Percentiles rank a stretch among this genome's conserved stretches.
phyloP scores from a whole-genome alignment of 768 basidiomycete species.

The Phanerochaete carnosa region DNA sequence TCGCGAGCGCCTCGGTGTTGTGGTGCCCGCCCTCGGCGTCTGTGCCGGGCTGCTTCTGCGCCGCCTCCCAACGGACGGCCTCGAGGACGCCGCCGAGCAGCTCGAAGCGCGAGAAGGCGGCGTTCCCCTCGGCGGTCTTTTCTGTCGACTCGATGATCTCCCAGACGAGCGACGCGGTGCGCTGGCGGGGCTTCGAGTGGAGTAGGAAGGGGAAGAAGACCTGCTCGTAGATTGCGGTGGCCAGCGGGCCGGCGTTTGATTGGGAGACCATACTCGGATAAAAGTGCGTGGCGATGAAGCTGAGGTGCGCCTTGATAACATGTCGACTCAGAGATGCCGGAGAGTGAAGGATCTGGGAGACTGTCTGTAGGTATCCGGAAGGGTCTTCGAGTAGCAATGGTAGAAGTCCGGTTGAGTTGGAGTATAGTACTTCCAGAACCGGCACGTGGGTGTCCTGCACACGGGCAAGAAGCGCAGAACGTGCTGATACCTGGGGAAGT shows the following conservation, averaged over 20 bases:
- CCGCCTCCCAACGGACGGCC: conserved; percentile 34
- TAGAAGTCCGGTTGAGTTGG: conserved; percentile 41
- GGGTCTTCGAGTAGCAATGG: conserved; percentile 41
- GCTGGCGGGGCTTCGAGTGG: conserved; percentile 68
- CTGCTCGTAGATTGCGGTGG: conserved; percentile 41
- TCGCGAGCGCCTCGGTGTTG: conserved; percentile 43
- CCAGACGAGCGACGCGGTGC: conserved; percentile 69
- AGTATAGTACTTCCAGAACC: conserved; percentile 71
- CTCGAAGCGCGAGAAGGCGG: conserved; percentile 29
- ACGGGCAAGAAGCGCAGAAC: conserved; percentile 64
- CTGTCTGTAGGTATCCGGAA: conserved; percentile 42
- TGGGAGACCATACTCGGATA: conserved; percentile 20
- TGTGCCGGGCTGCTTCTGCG: conserved; percentile 29
- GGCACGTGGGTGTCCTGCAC: conserved; percentile 58
- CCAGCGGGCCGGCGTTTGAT: conserved; percentile 8
- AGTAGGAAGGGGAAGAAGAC: conserved; percentile 73
- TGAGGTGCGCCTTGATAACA: conserved; percentile 51
- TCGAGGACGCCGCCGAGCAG: conserved; percentile 57
- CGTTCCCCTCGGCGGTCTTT: conserved; percentile 15
- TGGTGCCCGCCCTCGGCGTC: conserved; percentile 15
- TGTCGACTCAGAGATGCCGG: conserved; percentile 43
- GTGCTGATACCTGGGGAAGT: conserved; percentile 46
- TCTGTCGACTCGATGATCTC: conserved; percentile 48
- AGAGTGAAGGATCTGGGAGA: conserved; percentile 34
- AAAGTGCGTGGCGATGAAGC: conserved; percentile 53